Evolutionary conservation across 108 stramenopile species (phyloP).

Genomic region (Cyclotella distinguenda): DNA sequence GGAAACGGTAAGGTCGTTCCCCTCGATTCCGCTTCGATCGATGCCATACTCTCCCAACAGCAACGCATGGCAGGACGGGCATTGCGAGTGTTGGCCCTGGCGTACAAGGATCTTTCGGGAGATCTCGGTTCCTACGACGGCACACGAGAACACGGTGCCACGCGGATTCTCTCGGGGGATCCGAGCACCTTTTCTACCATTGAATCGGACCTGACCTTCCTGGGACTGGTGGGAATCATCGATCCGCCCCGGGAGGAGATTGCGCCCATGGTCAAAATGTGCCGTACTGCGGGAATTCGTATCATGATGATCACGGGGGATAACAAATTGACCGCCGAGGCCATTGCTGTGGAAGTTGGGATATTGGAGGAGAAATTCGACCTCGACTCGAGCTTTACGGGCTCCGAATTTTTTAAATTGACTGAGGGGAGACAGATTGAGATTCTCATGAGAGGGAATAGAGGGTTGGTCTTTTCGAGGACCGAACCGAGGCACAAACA

Average conservation of each 20-base stretch:
- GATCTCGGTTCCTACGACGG: slow-evolving; percentile 44
- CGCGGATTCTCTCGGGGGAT: slow-evolving; percentile 30
- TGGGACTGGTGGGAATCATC: slow-evolving; percentile 79
- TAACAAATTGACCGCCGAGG: slow-evolving; percentile 77
- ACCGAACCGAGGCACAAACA: slow-evolving; percentile 88
- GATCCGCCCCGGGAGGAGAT: slow-evolving; percentile 88
- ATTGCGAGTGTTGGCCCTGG: slow-evolving; percentile 71
- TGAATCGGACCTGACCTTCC: slow-evolving; percentile 74
- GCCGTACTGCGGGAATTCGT: slow-evolving; percentile 80
- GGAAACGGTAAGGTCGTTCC: slow-evolving; percentile 54
- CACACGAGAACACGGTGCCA: slow-evolving; percentile 29
- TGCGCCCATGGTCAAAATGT: slow-evolving; percentile 63
- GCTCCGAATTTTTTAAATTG: slow-evolving; percentile 48
- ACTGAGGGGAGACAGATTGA: slow-evolving; percentile 36
- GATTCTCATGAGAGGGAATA: slow-evolving; percentile 48
- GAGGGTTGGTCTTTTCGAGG: slow-evolving; percentile 55
- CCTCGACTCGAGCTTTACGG: slow-evolving; percentile 37
- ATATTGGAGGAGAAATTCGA: slow-evolving; percentile 59
- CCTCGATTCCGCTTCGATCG: slow-evolving; percentile 34
- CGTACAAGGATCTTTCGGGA: slow-evolving; percentile 46
- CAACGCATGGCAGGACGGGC: slow-evolving; percentile 64
- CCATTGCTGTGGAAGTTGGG: slow-evolving; percentile 76
- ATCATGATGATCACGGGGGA: slow-evolving; percentile 93
- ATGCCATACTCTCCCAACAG: slow-evolving; percentile 38
- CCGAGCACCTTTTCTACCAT: slow-evolving; percentile 52